These are phyloP conservation scores for Hypoxylon sp. DNA, from an alignment of 2,329 filamentous ascomycete species.

Conservation along the genomic window DNA sequence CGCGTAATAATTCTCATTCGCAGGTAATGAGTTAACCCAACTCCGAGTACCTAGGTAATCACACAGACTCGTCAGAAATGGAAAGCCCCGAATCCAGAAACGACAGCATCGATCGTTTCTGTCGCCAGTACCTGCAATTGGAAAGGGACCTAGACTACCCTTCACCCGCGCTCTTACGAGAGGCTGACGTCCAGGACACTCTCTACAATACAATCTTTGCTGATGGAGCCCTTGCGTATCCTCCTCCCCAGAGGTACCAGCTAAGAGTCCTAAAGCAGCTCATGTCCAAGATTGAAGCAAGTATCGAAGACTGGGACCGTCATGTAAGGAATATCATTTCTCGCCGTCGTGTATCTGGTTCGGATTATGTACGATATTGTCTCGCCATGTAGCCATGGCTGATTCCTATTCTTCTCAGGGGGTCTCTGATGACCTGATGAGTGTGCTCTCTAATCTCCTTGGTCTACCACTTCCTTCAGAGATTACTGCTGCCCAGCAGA, in stretches of 20 bases:
- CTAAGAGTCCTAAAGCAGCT: constrained; percentile 80
- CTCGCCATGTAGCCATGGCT: constrained; percentile 45
- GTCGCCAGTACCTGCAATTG: constrained; percentile 83
- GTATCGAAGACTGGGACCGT: constrained; percentile 85
- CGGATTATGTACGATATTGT: constrained; percentile 7
- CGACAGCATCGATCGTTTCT: constrained; percentile 64
- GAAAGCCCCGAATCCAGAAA: constrained; percentile 4
- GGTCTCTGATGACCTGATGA: constrained; percentile 85
- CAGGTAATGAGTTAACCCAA: background rate
- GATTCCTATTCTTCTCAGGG: constrained; percentile 67
- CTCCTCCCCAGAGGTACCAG: constrained; percentile 78
- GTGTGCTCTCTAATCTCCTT: constrained; percentile 74
- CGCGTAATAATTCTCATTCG: background rate
- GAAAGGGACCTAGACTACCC: constrained; percentile 76
- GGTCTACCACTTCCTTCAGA: constrained; percentile 74
- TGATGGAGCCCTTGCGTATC: constrained; percentile 64
- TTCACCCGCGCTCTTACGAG: constrained; percentile 67
- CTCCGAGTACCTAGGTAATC: too few species aligned
- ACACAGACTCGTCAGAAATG: background rate
- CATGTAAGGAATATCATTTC: constrained; percentile 74
- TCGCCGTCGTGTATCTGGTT: constrained; percentile 13
- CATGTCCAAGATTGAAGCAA: constrained; percentile 75
- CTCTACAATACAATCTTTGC: constrained; percentile 78
- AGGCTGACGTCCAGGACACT: constrained; percentile 72
- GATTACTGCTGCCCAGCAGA: constrained; percentile 74